Evolutionary conservation across 2,329 filamentous ascomycete species (phyloP).

Genomic region (Nemania abortiva): DNA sequence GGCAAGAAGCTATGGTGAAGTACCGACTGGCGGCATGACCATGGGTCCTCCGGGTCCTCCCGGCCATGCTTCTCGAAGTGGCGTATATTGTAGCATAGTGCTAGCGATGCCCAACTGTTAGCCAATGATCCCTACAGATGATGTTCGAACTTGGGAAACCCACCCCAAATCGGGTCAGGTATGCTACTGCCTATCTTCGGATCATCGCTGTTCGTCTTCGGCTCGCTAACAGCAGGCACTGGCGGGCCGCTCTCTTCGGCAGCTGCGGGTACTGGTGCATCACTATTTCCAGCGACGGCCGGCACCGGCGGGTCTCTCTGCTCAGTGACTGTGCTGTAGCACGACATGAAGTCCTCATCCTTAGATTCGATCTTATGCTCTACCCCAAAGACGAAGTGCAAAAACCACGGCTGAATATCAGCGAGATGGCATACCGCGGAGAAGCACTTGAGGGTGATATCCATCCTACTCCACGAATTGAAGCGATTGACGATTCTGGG

Average conservation of each 20-base stretch:
- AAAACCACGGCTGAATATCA: slow-evolving; percentile 22
- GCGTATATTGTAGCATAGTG: slow-evolving; percentile 35
- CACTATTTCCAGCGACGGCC: too few species aligned
- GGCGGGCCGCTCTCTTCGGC: too few species aligned
- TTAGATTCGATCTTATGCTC: slow-evolving; percentile 16
- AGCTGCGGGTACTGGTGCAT: too few species aligned
- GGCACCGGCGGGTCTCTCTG: too few species aligned
- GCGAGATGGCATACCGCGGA: not conserved
- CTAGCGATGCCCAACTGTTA: not conserved
- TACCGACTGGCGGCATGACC: slow-evolving; percentile 37
- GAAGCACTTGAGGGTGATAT: slow-evolving; percentile 16
- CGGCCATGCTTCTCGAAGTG: slow-evolving; percentile 36
- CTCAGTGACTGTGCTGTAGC: slow-evolving; percentile 23
- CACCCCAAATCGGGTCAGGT: too few species aligned
- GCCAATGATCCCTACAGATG: too few species aligned
- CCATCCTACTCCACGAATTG: slow-evolving; percentile 33
- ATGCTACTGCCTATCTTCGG: too few species aligned
- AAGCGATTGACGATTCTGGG: not conserved
- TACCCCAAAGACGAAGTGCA: slow-evolving; percentile 30
- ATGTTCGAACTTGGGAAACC: too few species aligned
- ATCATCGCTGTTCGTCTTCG: too few species aligned
- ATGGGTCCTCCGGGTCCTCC: slow-evolving; percentile 34
- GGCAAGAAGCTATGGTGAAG: slow-evolving; percentile 24
- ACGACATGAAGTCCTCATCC: slow-evolving; percentile 36
- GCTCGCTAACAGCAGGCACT: too few species aligned